Conservation (phyloP, 306 rosid species). For the Quercus ilex region DNA sequence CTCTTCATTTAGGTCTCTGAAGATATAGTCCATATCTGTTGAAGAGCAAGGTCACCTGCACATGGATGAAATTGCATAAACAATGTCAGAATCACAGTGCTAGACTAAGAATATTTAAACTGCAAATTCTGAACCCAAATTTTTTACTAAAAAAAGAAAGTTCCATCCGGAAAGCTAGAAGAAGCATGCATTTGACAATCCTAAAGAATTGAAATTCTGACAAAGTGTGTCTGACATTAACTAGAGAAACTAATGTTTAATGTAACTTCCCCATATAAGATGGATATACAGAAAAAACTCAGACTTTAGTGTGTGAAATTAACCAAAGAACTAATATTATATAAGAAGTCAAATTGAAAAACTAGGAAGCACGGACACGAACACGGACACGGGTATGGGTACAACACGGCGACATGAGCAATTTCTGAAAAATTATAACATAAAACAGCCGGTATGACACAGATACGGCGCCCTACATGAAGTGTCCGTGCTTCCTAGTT, state of each 20-base stretch:
- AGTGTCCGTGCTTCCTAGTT: neutral
- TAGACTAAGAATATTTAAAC: neutral
- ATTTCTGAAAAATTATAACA: no score
- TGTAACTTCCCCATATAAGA: neutral
- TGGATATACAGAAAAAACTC: neutral
- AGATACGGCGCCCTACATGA: no score
- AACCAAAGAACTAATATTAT: neutral
- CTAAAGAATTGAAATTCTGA: neutral
- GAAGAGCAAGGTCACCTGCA: conserved; percentile 38
- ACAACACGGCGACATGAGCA: no score
- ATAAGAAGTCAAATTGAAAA: neutral
- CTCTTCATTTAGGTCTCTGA: conserved; percentile 56
- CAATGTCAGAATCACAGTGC: neutral
- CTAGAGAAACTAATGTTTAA: neutral
- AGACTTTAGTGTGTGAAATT: neutral
- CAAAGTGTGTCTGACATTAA: neutral
- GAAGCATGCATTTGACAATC: neutral
- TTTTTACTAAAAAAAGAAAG: neutral
- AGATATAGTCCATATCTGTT: conserved; percentile 55
- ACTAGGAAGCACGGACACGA: neutral
- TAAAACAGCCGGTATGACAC: no score
- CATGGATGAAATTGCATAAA: conserved; percentile 2
- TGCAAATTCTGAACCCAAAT: neutral
- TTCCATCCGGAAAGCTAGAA: neutral
- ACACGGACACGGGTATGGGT: rapidly evolving